Percentiles rank a stretch among this genome's conserved stretches.
Conservation (phyloP, 2,329 filamentous ascomycete species). For the Ophiostoma novo-ulmi region DNA sequence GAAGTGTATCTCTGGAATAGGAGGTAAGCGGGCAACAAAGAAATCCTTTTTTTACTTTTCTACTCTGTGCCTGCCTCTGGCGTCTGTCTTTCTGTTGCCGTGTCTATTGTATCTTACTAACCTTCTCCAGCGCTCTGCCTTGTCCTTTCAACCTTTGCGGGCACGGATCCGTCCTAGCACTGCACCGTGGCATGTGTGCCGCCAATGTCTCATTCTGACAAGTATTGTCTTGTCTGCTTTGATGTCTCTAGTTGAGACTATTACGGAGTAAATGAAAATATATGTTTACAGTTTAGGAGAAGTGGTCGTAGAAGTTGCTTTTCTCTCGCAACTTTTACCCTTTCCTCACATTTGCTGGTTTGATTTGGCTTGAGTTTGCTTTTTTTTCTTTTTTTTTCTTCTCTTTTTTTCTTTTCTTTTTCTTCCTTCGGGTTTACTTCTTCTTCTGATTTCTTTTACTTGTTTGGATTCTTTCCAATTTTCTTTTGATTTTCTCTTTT, state of each 20-base stretch:
- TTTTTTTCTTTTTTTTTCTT: not conserved
- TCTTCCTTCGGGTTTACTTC: not conserved
- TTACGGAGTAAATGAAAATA: no score
- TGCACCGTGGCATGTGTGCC: not conserved
- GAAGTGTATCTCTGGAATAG: not conserved
- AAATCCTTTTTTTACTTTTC: no score
- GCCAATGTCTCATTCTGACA: slow-evolving; percentile 3
- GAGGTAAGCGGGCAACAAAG: no score
- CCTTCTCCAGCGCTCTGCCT: no score
- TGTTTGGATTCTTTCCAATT: not conserved
- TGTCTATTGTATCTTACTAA: no score
- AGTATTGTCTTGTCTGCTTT: not conserved
- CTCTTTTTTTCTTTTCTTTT: not conserved
- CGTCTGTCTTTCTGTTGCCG: no score
- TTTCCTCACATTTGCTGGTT: not conserved
- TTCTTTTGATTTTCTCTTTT: not conserved
- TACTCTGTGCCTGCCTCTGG: no score
- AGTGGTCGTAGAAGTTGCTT: not conserved
- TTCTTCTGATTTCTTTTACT: not conserved
- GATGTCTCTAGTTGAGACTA: no score
- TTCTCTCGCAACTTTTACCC: not conserved
- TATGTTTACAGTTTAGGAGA: no score
- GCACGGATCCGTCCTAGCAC: no score
- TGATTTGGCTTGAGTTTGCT: not conserved
- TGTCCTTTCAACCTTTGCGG: no score